Base-by-base conservation (phyloP, 2,329 filamentous ascomycete genomes). In the Sarocladium brachiariae region DNA sequence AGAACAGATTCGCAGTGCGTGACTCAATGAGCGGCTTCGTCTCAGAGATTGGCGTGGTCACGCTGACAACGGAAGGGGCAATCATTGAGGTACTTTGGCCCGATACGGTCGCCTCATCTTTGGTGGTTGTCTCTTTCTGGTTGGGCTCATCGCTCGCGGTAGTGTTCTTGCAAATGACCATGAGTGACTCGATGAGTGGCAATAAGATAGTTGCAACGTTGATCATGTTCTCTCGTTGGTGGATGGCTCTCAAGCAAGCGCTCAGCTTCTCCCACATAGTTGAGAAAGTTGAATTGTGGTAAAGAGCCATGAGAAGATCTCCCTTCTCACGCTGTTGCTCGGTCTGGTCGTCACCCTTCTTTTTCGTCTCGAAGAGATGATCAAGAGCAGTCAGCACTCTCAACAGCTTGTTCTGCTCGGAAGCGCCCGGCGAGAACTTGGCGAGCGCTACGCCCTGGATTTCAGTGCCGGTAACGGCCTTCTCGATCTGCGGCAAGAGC, bases 81-180 rank as follows among this genome's bases (percentile, higher is more conserved):
- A 25, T 8, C 16, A 21, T 16, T 13, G 18, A 39, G 21, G 35
- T 13, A 21, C 21, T 18, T 9, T 39, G 13, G n/a, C 33, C 33
- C 9, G 14, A 19, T n/a, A 14, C 37, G n/a, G 21, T 58, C 86
- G 95, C 19, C 86, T 82, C 33, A 90, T 93, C 87, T 62, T 86
- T 87, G 55, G 66, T 70, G 33, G 68, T 51, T 65, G 77, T 65
- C 61, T 62, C 65, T 6, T 39, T 39, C 56, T 77, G 65, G 43
- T 70, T 61, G 9, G 63, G 87, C 23, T 81, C 71, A 54, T 93
- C 87, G 61, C 84, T 85, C 50, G 90, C 74, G 1, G 89, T 87
- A 8, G 90, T 96, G 67, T 97, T 97, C 75, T 97, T 99, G 78
- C 95, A 99, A 24, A 99, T 91, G 50, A 99, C 93, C 93, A 99